phyloP scores from a whole-genome alignment of 1,139 yeast species.

The Taphrina betulina region DNA sequence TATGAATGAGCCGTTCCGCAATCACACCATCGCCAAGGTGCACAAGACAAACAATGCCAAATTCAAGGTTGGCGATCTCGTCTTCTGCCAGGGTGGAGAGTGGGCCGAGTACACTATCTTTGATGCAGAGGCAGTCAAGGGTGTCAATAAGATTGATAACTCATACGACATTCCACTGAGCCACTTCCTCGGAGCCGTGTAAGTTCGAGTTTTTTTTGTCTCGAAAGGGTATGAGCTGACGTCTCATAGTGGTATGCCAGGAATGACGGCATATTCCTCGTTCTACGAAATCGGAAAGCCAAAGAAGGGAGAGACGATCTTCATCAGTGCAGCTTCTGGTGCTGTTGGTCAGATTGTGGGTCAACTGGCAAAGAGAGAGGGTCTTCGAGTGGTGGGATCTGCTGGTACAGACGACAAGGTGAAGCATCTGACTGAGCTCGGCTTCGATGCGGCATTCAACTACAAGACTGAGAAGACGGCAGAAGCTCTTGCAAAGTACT shows the following conservation, averaged over 20 bases:
- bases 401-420: constrained; percentile 63
- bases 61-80: constrained; percentile 34
- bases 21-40: constrained; percentile 36
- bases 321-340: constrained; percentile 68
- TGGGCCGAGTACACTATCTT: constrained; percentile 34
- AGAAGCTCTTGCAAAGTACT: constrained; percentile 38
- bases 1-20: constrained; percentile 32
- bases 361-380: constrained; percentile 60
- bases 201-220: too few species aligned
- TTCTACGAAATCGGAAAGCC: constrained; percentile 45
- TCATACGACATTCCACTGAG: constrained; percentile 34
- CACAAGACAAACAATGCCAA: constrained; percentile 28
- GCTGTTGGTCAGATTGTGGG: constrained; percentile 66
- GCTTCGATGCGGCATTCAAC: constrained; percentile 56
- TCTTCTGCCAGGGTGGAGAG: constrained; percentile 13
- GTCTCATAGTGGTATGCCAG: constrained; percentile 62
- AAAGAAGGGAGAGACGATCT: constrained; percentile 44
- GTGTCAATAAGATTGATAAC: constrained; percentile 16
- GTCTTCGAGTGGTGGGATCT: constrained; percentile 60
- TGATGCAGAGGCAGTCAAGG: constrained; percentile 13
- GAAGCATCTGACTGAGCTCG: constrained; percentile 53
- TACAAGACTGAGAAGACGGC: constrained; percentile 53
- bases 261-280: constrained; percentile 60
- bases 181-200: constrained; percentile 48
- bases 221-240: too few species aligned